Evolutionary conservation across 106 monocot genomes (phyloP).

Genomic region (Dioscorea alata): DNA sequence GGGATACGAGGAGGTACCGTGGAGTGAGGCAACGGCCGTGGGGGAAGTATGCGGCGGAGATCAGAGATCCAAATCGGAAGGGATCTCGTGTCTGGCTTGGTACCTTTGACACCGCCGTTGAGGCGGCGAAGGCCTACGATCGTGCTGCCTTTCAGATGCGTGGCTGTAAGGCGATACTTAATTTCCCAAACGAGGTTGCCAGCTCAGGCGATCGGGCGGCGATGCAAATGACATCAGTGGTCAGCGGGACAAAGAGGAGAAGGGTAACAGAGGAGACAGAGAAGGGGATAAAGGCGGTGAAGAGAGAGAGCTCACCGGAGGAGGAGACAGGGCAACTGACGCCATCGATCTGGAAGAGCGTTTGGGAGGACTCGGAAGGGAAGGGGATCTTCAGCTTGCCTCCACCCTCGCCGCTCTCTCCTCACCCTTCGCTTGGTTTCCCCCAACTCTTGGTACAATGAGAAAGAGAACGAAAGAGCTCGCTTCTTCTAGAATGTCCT

Average conservation of each 20-base stretch:
- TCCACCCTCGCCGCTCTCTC: conserved; percentile 45
- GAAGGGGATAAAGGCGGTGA: conserved; percentile 7
- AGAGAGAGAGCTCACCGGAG: conserved; percentile 13
- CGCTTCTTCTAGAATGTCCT: no score
- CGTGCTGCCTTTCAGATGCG: conserved; percentile 66
- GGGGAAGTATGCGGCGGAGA: conserved; percentile 83
- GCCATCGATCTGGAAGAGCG: conserved; percentile 26
- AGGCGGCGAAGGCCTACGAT: conserved; percentile 78
- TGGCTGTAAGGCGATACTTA: conserved; percentile 71
- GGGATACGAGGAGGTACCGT: conserved; percentile 27
- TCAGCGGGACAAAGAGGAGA: conserved; percentile 1
- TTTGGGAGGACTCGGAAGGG: conserved; percentile 10
- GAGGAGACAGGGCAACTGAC: background rate
- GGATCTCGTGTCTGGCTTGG: conserved; percentile 77
- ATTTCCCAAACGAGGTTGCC: conserved; percentile 72
- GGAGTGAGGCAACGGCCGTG: conserved; percentile 78
- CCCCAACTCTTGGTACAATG: conserved; percentile 21
- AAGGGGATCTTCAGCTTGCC: conserved; percentile 25
- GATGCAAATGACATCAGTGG: background rate
- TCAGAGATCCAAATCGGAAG: conserved; percentile 47
- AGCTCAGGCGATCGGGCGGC: background rate
- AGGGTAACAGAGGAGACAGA: conserved; percentile 1
- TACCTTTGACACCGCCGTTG: conserved; percentile 59
- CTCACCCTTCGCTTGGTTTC: conserved; percentile 37
- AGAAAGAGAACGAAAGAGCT: no score